phyloP scores from a whole-genome alignment of 352 stramenopile species.

The Salisapilia sapeloensis region DNA sequence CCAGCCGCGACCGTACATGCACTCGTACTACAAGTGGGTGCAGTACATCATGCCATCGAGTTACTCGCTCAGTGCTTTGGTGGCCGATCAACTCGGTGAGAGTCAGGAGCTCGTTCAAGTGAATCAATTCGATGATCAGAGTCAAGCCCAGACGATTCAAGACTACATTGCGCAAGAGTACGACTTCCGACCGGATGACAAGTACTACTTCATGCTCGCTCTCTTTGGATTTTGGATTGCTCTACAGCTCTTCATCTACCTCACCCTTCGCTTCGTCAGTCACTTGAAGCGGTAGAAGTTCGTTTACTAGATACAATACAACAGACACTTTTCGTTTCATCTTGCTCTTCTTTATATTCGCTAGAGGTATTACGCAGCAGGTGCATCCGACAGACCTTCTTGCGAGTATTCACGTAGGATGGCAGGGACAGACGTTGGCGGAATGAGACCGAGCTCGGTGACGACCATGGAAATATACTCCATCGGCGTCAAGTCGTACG shows the following conservation, averaged over 20 bases:
- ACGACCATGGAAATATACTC: constrained; percentile 95
- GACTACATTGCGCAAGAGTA: constrained; percentile 12
- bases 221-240: constrained; percentile 38
- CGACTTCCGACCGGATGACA: constrained; percentile 25
- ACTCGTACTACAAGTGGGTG: constrained; percentile 51
- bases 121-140: too few relatives aligned
- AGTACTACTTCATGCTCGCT: constrained; percentile 23
- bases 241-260: constrained; percentile 29
- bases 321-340: background rate
- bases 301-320: too few relatives aligned
- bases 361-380: too few relatives aligned
- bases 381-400: constrained; percentile 42
- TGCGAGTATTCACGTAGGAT: constrained; percentile 89
- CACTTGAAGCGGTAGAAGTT: constrained; percentile 57
- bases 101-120: too few relatives aligned
- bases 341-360: too few relatives aligned
- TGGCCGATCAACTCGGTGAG: constrained; percentile 16
- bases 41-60: constrained; percentile 36
- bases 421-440: constrained; percentile 93
- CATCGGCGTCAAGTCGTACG: constrained; percentile 93
- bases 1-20: constrained; percentile 29
- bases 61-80: constrained; percentile 27
- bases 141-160: too few relatives aligned
- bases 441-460: constrained; percentile 96
- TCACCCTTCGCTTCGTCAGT: constrained; percentile 52